phyloP scores from a whole-genome alignment of 805 yeast species.

The Metschnikowia continentalis region DNA sequence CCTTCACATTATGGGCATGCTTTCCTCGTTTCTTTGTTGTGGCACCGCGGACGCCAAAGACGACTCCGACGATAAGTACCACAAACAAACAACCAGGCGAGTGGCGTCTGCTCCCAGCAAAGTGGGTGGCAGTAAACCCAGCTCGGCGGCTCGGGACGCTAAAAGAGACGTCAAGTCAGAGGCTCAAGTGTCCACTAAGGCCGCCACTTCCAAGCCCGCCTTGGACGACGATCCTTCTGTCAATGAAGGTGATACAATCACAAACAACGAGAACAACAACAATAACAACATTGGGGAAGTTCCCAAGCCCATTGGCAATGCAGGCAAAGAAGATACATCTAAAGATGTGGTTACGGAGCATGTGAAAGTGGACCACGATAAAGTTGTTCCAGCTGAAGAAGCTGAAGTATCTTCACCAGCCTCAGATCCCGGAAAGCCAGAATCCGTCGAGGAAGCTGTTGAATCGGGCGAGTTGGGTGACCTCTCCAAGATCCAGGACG shows the following conservation, averaged over 20 bases:
- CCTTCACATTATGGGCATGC: slow-evolving; percentile 22
- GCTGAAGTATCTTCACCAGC: not conserved
- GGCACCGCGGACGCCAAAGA: slow-evolving; percentile 30
- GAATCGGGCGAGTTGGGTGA: slow-evolving; percentile 27
- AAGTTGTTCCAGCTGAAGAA: not conserved
- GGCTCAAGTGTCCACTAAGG: not conserved
- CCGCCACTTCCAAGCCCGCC: slow-evolving; percentile 8
- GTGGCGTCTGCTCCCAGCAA: not conserved
- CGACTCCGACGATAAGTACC: slow-evolving; percentile 29
- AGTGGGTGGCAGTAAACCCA: not conserved
- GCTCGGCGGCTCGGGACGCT: not conserved
- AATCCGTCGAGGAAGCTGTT: not conserved
- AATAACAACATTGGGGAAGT: not conserved
- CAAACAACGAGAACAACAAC: slow-evolving; percentile 27
- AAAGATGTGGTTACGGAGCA: not conserved
- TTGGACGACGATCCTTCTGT: slow-evolving; percentile 36
- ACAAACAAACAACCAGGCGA: slow-evolving; percentile 16
- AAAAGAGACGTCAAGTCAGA: not conserved
- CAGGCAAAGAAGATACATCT: no score
- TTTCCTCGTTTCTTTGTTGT: slow-evolving; percentile 37
- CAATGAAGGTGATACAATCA: slow-evolving; percentile 41
- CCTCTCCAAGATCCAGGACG: slow-evolving; percentile 62
- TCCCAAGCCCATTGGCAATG: no score
- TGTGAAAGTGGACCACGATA: not conserved
- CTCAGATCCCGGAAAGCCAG: not conserved